These are phyloP conservation scores for Pseudevernia furfuracea DNA, from an alignment of 495 filamentous ascomycete species.

Conservation along the genomic window DNA sequence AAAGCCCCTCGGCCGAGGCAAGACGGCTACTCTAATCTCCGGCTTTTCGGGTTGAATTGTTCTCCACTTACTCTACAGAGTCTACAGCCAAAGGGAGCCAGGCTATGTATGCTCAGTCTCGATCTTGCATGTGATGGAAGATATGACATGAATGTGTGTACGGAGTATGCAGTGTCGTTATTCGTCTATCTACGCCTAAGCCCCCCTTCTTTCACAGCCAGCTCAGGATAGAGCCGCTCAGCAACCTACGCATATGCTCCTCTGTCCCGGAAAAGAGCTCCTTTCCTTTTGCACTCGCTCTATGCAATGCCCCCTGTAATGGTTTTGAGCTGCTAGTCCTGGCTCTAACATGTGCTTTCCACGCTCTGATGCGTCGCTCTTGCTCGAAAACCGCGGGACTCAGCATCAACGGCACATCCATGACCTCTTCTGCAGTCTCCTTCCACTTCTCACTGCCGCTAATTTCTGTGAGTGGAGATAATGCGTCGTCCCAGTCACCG, in stretches of 20 bases:
- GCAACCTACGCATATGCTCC: constrained; percentile 39
- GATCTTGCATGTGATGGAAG: neutral
- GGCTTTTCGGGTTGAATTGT: too few species aligned
- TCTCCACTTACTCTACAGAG: too few species aligned
- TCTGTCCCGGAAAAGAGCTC: constrained; percentile 34
- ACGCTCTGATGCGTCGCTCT: constrained; percentile 23
- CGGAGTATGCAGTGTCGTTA: neutral
- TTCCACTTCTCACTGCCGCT: constrained; percentile 47
- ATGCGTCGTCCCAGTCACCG: constrained; percentile 68
- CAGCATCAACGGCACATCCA: constrained; percentile 33
- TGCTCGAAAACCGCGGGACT: constrained; percentile 27
- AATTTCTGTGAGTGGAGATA: constrained; percentile 54
- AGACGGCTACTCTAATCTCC: neutral
- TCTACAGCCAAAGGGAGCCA: too few species aligned
- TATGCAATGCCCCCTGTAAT: constrained; percentile 26
- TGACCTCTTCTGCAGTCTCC: constrained; percentile 37
- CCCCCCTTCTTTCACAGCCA: constrained; percentile 30
- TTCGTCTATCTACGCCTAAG: constrained; percentile 9
- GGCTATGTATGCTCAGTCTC: too few species aligned
- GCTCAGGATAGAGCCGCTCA: constrained; percentile 33
- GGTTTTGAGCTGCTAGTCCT: constrained; percentile 19
- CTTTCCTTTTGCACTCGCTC: constrained; percentile 29
- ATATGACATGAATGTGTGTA: neutral
- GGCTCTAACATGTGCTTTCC: constrained; percentile 21
- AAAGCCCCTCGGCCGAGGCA: neutral